These are phyloP conservation scores for Globisporangium nodosum DNA, from an alignment of 352 stramenopile genomes.

Conservation along the genomic window DNA sequence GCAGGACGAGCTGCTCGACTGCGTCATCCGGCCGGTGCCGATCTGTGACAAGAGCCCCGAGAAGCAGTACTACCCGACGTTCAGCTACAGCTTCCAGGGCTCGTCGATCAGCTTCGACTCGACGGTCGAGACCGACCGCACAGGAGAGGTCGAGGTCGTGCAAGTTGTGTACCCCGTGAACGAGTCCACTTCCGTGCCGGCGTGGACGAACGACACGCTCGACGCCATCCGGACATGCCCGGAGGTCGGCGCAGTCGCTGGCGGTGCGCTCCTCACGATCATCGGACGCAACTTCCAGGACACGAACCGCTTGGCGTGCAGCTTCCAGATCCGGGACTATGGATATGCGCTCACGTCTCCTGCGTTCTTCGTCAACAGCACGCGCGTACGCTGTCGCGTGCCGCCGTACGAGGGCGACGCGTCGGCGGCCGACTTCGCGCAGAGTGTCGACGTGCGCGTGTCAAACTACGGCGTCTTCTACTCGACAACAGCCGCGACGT, in stretches of 20 bases:
- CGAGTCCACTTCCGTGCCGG: constrained; percentile 57
- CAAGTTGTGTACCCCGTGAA: constrained; percentile 92
- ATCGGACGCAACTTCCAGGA: constrained; percentile 95
- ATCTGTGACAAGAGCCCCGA: constrained; percentile 92
- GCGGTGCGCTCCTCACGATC: constrained; percentile 79
- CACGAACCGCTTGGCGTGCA: constrained; percentile 80
- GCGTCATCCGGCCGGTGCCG: constrained; percentile 79
- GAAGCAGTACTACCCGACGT: constrained; percentile 79
- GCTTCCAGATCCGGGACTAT: constrained; percentile 41
- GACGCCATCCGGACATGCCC: constrained; percentile 90
- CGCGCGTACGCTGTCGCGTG: constrained; percentile 70
- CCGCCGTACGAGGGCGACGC: constrained; percentile 52
- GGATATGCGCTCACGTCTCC: constrained; percentile 24
- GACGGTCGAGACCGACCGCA: constrained; percentile 56
- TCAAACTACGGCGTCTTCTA: constrained; percentile 82
- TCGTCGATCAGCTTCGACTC: constrained; percentile 58
- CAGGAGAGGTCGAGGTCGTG: constrained; percentile 87
- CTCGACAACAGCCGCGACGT: constrained; percentile 46
- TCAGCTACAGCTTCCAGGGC: constrained; percentile 66
- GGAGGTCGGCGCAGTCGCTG: constrained; percentile 20
- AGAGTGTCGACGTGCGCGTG: constrained; percentile 46
- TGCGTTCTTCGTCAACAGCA: constrained; percentile 79
- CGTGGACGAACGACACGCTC: constrained; percentile 95
- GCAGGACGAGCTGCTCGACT: constrained; percentile 82
- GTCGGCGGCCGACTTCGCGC: constrained; percentile 5